Conservation (phyloP, 305 asterid species). For the Fraxinus platypoda region DNA sequence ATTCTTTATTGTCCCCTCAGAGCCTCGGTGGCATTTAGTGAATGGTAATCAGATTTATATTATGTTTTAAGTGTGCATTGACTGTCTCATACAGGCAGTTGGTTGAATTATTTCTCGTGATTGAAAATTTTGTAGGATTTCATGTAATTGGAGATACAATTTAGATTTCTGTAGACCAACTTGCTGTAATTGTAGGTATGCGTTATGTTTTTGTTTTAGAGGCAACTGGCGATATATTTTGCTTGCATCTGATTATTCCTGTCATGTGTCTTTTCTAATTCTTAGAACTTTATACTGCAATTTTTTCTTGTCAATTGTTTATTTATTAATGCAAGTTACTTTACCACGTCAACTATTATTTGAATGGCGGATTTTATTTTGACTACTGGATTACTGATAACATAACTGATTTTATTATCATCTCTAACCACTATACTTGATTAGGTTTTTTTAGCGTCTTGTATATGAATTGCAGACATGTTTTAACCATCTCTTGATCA, state of each 20-base stretch:
- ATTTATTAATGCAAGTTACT: background rate
- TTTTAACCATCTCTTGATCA: conserved; percentile 54
- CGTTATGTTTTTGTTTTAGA: background rate
- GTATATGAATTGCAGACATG: conserved; percentile 55
- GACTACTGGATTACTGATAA: conserved; percentile 19
- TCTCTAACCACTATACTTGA: conserved; percentile 42
- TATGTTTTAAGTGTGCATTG: background rate
- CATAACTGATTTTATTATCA: conserved; percentile 21
- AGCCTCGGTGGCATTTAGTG: background rate
- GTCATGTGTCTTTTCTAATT: background rate
- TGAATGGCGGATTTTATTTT: background rate
- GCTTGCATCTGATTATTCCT: background rate
- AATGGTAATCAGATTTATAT: background rate
- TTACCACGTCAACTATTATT: background rate
- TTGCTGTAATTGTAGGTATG: background rate
- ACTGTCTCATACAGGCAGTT: background rate
- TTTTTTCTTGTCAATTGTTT: background rate
- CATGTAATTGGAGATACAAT: background rate
- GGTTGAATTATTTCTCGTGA: background rate
- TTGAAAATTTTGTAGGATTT: background rate
- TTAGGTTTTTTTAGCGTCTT: conserved; percentile 54
- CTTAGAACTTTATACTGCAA: background rate
- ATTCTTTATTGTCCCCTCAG: background rate
- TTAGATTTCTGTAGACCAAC: background rate
- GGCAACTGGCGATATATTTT: background rate